phyloP scores from a whole-genome alignment of 1,139 yeast species.

The Nakaseomyces delphensis region DNA sequence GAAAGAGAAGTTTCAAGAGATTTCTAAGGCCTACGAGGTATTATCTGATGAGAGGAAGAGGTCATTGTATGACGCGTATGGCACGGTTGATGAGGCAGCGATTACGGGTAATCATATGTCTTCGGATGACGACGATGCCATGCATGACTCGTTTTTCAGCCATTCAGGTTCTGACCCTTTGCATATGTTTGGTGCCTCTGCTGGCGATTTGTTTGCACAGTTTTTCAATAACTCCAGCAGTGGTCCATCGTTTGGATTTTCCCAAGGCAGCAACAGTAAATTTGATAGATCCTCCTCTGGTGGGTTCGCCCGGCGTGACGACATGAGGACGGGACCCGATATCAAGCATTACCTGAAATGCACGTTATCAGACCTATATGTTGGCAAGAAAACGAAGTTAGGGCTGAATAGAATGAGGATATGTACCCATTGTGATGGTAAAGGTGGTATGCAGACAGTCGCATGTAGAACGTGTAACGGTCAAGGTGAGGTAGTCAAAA shows the following conservation, averaged over 20 bases:
- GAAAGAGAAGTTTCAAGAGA: slow-evolving; percentile 51
- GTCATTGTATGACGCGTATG: slow-evolving; percentile 47
- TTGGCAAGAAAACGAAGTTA: slow-evolving; percentile 41
- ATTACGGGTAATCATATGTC: slow-evolving; percentile 6
- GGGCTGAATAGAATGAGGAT: slow-evolving; percentile 37
- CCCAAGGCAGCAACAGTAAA: slow-evolving; percentile 4
- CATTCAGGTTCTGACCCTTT: not conserved
- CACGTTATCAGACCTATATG: slow-evolving; percentile 40
- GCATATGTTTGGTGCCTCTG: slow-evolving; percentile 9
- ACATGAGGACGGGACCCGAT: slow-evolving; percentile 33
- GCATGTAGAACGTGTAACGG: slow-evolving; percentile 36
- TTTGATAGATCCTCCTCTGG: slow-evolving; percentile 8
- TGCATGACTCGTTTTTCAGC: not conserved
- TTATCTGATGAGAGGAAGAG: slow-evolving; percentile 47
- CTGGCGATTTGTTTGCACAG: slow-evolving; percentile 34
- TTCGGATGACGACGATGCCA: slow-evolving; percentile 1
- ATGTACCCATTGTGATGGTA: slow-evolving; percentile 39
- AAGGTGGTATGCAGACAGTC: slow-evolving; percentile 36
- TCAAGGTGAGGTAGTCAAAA: slow-evolving; percentile 19
- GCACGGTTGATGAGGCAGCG: slow-evolving; percentile 41
- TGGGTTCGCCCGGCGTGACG: not conserved
- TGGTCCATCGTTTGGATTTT: slow-evolving; percentile 5
- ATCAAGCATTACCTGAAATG: slow-evolving; percentile 42
- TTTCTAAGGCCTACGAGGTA: slow-evolving; percentile 52
- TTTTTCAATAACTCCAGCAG: slow-evolving; percentile 22